Conservation (phyloP, 176 grass and related monocot genomes). For the Lolium multiflorum region DNA sequence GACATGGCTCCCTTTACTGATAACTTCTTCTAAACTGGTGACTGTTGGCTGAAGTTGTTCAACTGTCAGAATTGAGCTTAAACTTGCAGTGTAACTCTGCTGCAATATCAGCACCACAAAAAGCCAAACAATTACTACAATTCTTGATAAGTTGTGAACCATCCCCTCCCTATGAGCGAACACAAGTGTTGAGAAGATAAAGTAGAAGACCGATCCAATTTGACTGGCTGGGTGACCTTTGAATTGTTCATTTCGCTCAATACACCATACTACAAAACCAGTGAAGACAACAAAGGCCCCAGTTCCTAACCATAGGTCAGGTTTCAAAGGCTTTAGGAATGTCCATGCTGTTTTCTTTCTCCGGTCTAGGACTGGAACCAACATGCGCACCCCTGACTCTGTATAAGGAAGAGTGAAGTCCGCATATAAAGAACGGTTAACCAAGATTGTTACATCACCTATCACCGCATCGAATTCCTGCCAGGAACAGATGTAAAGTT, state of each 20-base stretch:
- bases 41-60: constrained; percentile 83
- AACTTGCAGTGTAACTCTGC: constrained; percentile 85
- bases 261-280: constrained; percentile 68
- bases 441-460: constrained; percentile 82
- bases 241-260: constrained; percentile 76
- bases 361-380: constrained; percentile 65
- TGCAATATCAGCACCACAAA: constrained; percentile 91
- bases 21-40: constrained; percentile 65
- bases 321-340: constrained; percentile 66
- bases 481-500: constrained; percentile 5
- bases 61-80: constrained; percentile 79
- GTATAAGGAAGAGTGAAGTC: constrained; percentile 91
- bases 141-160: constrained; percentile 64
- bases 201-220: constrained; percentile 70
- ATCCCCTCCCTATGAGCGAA: constrained; percentile 77
- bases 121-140: constrained; percentile 67
- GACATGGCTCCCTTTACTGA: constrained; percentile 53
- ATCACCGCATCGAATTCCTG: constrained; percentile 77
- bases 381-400: constrained; percentile 75
- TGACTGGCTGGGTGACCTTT: constrained; percentile 50
- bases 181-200: constrained; percentile 77
- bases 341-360: constrained; percentile 73
- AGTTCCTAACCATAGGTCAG: constrained; percentile 64
- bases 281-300: constrained; percentile 74
- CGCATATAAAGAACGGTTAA: constrained; percentile 67